Percentiles rank a stretch among this genome's conserved stretches.
Evolutionary conservation across 768 basidiomycete genomes (phyloP).

Genomic region (Megacollybia marginata): DNA sequence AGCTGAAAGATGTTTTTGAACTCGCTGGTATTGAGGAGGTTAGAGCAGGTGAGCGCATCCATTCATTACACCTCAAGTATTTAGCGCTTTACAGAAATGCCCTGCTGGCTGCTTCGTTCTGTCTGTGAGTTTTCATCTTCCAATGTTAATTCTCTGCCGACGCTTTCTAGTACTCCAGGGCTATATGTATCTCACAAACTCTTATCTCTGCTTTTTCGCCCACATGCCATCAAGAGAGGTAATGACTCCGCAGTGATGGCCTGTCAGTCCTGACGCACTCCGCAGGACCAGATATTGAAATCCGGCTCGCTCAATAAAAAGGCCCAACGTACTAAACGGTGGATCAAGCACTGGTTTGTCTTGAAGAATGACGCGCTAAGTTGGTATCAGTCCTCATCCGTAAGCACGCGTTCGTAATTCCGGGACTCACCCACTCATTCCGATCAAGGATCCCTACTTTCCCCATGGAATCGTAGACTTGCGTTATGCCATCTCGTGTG

Average conservation of each 20-base stretch:
- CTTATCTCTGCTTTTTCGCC: slow-evolving; percentile 93
- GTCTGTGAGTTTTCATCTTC: slow-evolving; percentile 54
- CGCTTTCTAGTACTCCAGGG: slow-evolving; percentile 75
- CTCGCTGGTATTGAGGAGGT: slow-evolving; percentile 79
- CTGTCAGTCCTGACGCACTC: background rate
- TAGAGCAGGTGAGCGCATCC: slow-evolving; percentile 51
- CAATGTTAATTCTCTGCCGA: slow-evolving; percentile 2
- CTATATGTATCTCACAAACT: slow-evolving; percentile 93
- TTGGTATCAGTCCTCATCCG: slow-evolving; percentile 94
- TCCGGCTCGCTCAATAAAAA: slow-evolving; percentile 88
- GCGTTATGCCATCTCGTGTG: slow-evolving; percentile 88
- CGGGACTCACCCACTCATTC: slow-evolving; percentile 40
- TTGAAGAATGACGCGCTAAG: slow-evolving; percentile 93
- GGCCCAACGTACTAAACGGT: slow-evolving; percentile 81
- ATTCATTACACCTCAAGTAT: background rate
- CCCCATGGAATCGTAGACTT: slow-evolving; percentile 94
- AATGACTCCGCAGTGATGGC: slow-evolving; percentile 4
- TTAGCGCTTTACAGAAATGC: slow-evolving; percentile 58
- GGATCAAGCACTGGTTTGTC: slow-evolving; percentile 95
- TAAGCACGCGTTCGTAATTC: slow-evolving; percentile 26
- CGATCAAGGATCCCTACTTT: slow-evolving; percentile 94
- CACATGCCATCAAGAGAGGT: slow-evolving; percentile 91
- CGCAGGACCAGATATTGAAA: slow-evolving; percentile 85
- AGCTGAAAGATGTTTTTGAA: slow-evolving; percentile 84
- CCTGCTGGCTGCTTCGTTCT: slow-evolving; percentile 88